phyloP scores from a whole-genome alignment of 1,139 yeast species.

The Debaryomyces subglobosus region DNA sequence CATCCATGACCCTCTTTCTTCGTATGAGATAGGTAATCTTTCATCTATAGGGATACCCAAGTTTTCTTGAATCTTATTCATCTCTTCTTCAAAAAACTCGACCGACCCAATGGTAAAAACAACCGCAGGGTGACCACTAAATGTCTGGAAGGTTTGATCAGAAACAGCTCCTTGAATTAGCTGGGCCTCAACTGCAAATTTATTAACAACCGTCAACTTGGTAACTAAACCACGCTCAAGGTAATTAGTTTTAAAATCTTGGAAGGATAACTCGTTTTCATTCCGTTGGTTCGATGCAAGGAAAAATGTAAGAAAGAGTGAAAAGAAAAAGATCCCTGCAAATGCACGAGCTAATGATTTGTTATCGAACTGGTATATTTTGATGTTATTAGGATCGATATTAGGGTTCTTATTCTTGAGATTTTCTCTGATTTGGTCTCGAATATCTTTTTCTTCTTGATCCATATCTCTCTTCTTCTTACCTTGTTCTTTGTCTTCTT shows the following conservation, averaged over 20 bases:
- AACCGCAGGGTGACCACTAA: conserved; percentile 47
- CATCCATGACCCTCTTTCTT: conserved; percentile 60
- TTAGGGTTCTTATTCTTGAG: conserved; percentile 37
- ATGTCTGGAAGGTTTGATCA: conserved; percentile 42
- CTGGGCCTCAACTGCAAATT: conserved; percentile 73
- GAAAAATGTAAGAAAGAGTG: conserved; percentile 14
- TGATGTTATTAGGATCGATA: conserved; percentile 34
- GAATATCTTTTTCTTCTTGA: conserved; percentile 30
- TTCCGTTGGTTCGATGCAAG: conserved; percentile 19
- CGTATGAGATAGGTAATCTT: conserved; percentile 66
- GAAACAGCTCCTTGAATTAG: conserved; percentile 61
- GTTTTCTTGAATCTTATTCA: conserved; percentile 63
- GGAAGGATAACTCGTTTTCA: conserved; percentile 70
- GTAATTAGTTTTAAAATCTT: conserved; percentile 83
- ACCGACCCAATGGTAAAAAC: conserved; percentile 74
- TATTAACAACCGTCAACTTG: conserved; percentile 74
- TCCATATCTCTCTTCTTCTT: conserved; percentile 15
- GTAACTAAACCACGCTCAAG: conserved; percentile 84
- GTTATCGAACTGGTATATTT: conserved; percentile 33
- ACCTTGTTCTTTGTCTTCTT: conserved; percentile 13
- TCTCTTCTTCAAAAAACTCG: conserved; percentile 70
- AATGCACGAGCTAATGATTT: conserved; percentile 22
- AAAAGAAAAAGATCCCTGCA: conserved; percentile 16
- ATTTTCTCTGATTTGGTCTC: conserved; percentile 37
- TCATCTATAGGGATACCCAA: conserved; percentile 60